Base-by-base conservation (phyloP, 1,284 basidiomycete species). In the Puccinia horiana region DNA sequence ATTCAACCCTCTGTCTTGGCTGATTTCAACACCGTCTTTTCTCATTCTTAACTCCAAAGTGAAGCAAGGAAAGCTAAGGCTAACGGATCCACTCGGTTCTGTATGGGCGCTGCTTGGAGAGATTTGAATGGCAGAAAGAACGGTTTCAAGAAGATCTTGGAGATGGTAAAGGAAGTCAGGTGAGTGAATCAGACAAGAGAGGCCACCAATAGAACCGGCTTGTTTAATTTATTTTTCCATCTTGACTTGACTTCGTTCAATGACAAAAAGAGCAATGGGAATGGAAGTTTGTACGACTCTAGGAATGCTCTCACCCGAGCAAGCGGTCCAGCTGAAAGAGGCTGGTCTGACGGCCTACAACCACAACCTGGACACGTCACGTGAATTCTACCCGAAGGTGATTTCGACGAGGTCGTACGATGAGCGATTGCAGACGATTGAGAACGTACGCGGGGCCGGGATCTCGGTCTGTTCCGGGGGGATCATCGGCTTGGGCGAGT, bases 61-160 rank as follows among this genome's bases (percentile, higher is more conserved):
- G 88, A 88, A 84, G 88, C 96, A 35, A 91, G 94, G 40, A 92
- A 93, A 86, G 96, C 96, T 42, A 98, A 98, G 87, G 95, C 89
- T 84, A 98, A 98, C 83, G 96, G 96, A 44, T 95, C 93, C 86
- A 99, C 96, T 29, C 90, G 96, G 35, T 98, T 98, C 89, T 99
- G 96, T 88, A 98, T 98, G 96, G 96, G 96, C 81, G 96, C 96
- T 4, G 96, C 96, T n/a, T 99, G 96, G 96, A 90, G 96, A 84
- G 96, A 98, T 87, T 90, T 98, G 70, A 92, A 93, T 40, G 96
- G 96, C 2, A 91, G 94, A 84, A 98, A 98, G 88, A 90, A 93
- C 75, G 96, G 96, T 0, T 99, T 99, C 85, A 93, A 98, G 87
- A 91, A 92, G 84, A 98, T 99, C 86, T 88, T 99, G 83, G 89